These are phyloP conservation scores for Penicillium sp. DNA, from an alignment of 2,329 filamentous ascomycete species.

Conservation along the genomic window DNA sequence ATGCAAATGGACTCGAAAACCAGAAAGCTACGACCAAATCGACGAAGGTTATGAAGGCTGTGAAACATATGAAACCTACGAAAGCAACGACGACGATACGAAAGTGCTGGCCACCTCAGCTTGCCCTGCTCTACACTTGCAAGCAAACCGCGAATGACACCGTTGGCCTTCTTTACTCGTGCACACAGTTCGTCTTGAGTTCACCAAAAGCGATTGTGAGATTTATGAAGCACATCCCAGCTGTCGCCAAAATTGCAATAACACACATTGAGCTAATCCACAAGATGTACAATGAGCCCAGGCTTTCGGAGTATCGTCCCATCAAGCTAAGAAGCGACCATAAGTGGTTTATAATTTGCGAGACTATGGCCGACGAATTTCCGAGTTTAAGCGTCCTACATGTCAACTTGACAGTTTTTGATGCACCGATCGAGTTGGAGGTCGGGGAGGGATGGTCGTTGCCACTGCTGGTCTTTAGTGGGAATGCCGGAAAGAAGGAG, in stretches of 20 bases:
- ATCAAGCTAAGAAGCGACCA: slow-evolving; percentile 29
- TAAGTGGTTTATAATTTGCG: slow-evolving; percentile 26
- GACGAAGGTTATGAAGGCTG: not conserved
- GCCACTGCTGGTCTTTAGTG: slow-evolving; percentile 24
- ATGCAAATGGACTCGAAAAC: not conserved
- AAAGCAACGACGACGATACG: not conserved
- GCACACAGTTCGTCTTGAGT: slow-evolving; percentile 31
- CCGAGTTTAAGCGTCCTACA: slow-evolving; percentile 24
- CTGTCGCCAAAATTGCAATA: slow-evolving; percentile 62
- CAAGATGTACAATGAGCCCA: slow-evolving; percentile 32
- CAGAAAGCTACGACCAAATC: not conserved
- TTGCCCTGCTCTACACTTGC: slow-evolving; percentile 66
- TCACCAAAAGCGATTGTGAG: slow-evolving; percentile 20
- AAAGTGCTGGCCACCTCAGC: not conserved
- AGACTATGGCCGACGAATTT: slow-evolving; percentile 18
- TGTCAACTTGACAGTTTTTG: slow-evolving; percentile 22
- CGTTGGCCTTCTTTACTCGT: slow-evolving; percentile 65
- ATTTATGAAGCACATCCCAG: slow-evolving; percentile 53
- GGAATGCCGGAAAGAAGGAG: not conserved
- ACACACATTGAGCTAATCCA: slow-evolving; percentile 31
- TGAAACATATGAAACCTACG: not conserved
- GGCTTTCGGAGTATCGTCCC: slow-evolving; percentile 16
- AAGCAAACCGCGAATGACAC: slow-evolving; percentile 67
- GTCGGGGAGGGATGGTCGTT: slow-evolving; percentile 30
- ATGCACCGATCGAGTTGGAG: slow-evolving; percentile 27